Conservation (phyloP, 2,329 filamentous ascomycete species). For the Clarireedia sp. region DNA sequence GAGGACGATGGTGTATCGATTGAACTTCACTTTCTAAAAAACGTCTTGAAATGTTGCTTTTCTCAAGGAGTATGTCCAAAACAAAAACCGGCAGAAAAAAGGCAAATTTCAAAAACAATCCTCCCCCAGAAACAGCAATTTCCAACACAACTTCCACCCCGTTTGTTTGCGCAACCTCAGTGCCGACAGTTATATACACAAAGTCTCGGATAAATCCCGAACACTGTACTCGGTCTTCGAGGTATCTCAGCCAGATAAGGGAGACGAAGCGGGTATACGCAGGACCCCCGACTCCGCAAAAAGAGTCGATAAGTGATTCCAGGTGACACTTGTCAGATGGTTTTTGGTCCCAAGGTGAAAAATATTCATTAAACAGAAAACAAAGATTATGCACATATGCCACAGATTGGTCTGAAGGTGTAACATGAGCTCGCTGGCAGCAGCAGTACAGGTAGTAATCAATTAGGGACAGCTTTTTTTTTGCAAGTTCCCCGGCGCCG, state of each 20-base stretch:
- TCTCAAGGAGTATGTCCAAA: neutral
- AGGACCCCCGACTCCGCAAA: neutral
- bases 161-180: conserved; percentile 3
- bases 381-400: neutral
- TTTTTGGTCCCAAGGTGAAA: neutral
- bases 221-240: conserved; percentile 3
- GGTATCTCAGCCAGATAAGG: neutral
- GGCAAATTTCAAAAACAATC: neutral
- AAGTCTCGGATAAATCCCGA: conserved; percentile 7
- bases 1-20: neutral
- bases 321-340: conserved; percentile 2
- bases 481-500: neutral
- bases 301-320: neutral
- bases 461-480: neutral
- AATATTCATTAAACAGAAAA: neutral
- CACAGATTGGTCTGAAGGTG: too few relatives aligned
- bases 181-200: neutral
- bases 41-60: neutral
- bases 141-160: neutral
- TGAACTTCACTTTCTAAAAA: neutral
- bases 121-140: neutral
- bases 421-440: too few relatives aligned
- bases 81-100: neutral
- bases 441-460: too few relatives aligned
- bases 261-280: conserved; percentile 6